Evolutionary conservation across 2,329 filamentous ascomycete genomes (phyloP).

Genomic region (Fusarium oxysporum): DNA sequence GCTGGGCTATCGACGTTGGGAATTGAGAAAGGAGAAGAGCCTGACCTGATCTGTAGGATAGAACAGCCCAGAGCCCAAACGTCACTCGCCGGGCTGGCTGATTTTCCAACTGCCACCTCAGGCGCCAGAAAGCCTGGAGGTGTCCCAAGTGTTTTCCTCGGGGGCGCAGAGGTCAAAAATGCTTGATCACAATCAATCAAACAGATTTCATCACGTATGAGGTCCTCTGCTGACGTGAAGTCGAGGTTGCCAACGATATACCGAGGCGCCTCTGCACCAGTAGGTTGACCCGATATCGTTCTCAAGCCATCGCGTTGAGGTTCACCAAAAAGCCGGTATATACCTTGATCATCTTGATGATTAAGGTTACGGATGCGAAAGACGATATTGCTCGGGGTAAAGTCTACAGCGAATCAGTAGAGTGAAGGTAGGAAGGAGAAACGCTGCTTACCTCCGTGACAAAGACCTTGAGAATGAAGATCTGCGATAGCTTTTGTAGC

Average conservation of each 20-base stretch:
- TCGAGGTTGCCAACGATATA: slow-evolving; percentile 1
- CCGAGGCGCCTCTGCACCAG: neutral
- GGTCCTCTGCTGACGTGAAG: neutral
- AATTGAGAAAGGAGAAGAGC: slow-evolving; percentile 6
- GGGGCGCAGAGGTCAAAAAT: neutral
- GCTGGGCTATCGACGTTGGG: slow-evolving; percentile 7
- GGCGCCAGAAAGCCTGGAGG: neutral
- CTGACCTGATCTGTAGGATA: slow-evolving; percentile 16
- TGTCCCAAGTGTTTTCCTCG: neutral
- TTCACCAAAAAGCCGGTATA: neutral
- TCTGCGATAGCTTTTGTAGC: accelerated
- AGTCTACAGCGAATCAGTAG: neutral
- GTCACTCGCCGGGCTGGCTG: slow-evolving; percentile 12
- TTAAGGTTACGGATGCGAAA: slow-evolving; percentile 1
- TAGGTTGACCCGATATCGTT: neutral
- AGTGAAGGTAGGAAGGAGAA: accelerated
- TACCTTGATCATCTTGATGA: neutral
- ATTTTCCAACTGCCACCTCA: neutral
- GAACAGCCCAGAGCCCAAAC: slow-evolving; percentile 24
- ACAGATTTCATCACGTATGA: neutral
- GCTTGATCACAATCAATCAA: slow-evolving; percentile 6
- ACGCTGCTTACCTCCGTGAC: neutral
- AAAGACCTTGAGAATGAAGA: neutral
- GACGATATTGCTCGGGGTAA: neutral
- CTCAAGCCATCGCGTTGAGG: neutral